A percentile compares a stretch with the other conserved stretches of the same genome.
These are phyloP conservation scores for Phoma herbarum DNA, from an alignment of 2,329 filamentous ascomycete species.

Conservation along the genomic window DNA sequence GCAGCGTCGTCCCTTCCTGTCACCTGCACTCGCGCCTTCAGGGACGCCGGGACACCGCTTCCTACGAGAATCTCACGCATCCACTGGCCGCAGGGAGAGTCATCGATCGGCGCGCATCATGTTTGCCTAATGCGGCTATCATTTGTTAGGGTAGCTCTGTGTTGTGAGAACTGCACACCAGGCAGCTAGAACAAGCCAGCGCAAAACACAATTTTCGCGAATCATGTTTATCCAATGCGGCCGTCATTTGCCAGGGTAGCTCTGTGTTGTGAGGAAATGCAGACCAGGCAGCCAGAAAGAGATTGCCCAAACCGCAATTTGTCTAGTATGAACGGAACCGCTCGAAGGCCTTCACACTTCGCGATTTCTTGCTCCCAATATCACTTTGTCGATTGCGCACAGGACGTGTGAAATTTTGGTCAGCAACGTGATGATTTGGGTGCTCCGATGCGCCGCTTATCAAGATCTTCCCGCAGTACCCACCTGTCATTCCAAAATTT, in stretches of 20 bases:
- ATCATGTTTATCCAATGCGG: slow-evolving; percentile 21
- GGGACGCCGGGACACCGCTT: slow-evolving; percentile 30
- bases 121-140: slow-evolving; percentile 12
- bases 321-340: not conserved
- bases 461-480: slow-evolving; percentile 21
- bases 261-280: slow-evolving; percentile 3
- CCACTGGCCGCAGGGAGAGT: slow-evolving; percentile 10
- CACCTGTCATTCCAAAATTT: slow-evolving; percentile 22
- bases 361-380: not conserved
- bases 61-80: slow-evolving; percentile 16
- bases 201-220: too few species aligned
- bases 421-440: slow-evolving; percentile 2
- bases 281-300: not conserved
- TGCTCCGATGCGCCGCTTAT: slow-evolving; percentile 5
- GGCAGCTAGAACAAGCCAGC: too few species aligned
- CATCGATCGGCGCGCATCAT: slow-evolving; percentile 28
- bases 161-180: slow-evolving; percentile 1
- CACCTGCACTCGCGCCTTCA: slow-evolving; percentile 25
- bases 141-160: slow-evolving; percentile 19
- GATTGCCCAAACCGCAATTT: not conserved
- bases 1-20: slow-evolving; percentile 35
- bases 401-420: not conserved
- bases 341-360: not conserved
- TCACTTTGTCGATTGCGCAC: not conserved
- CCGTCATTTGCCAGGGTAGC: slow-evolving; percentile 19